These are phyloP conservation scores for Saccharomycopsis guyanensis DNA, from an alignment of 805 yeast species.

Conservation along the genomic window DNA sequence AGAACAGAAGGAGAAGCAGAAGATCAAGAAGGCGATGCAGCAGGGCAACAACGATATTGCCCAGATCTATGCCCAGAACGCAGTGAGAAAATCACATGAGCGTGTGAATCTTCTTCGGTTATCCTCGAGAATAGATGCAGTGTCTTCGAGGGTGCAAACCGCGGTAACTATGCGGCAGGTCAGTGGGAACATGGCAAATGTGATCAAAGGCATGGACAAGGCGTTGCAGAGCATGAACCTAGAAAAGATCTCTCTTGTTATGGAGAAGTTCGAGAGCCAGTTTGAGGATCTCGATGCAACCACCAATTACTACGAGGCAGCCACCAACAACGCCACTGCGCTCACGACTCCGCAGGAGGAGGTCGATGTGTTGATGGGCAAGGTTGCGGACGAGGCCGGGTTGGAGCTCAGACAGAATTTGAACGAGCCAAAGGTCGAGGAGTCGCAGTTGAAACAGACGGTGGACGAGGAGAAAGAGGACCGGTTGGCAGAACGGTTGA, in stretches of 20 bases:
- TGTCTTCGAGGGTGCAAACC: conserved; percentile 91
- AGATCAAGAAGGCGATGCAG: conserved; percentile 78
- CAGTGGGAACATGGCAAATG: conserved; percentile 88
- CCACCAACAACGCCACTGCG: conserved; percentile 84
- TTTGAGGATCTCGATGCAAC: conserved; percentile 94
- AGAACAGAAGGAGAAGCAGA: conserved; percentile 77
- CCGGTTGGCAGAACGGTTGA: conserved; percentile 73
- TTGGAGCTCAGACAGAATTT: conserved; percentile 83
- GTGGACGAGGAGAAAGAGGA: conserved; percentile 75
- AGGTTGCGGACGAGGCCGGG: conserved; percentile 97
- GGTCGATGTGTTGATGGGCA: conserved; percentile 82
- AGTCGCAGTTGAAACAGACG: conserved; percentile 33
- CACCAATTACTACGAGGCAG: conserved; percentile 85
- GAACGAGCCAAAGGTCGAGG: conserved; percentile 50
- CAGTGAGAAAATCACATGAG: conserved; percentile 86
- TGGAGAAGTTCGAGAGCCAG: conserved; percentile 96
- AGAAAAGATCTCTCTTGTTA: conserved; percentile 84
- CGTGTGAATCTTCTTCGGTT: conserved; percentile 70
- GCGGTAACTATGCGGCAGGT: conserved; percentile 97
- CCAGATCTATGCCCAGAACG: conserved; percentile 88
- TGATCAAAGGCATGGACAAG: conserved; percentile 91
- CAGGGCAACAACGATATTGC: conserved; percentile 92
- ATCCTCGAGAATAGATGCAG: conserved; percentile 90
- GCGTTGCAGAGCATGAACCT: conserved; percentile 94
- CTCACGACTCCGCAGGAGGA: conserved; percentile 90